Evolutionary conservation across 2,329 filamentous ascomycete species (phyloP).

Genomic region (Chrysosporium queenslandicum): DNA sequence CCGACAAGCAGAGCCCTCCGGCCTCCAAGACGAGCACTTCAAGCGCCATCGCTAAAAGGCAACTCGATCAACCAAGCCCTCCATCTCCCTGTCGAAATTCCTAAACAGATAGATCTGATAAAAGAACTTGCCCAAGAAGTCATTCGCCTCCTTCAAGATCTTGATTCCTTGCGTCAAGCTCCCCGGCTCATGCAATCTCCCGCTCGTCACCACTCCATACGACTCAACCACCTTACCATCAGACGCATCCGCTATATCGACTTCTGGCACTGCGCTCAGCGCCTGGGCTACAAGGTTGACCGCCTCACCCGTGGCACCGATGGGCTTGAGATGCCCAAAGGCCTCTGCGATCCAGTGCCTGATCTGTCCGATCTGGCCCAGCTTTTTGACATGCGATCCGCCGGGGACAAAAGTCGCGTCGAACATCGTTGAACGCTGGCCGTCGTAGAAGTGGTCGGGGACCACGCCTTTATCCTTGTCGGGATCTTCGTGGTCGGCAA

Average conservation of each 20-base stretch:
- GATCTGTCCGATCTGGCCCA: constrained; percentile 60
- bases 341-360: constrained; percentile 70
- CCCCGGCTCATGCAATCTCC: constrained; percentile 42
- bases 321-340: constrained; percentile 70
- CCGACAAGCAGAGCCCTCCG: no score
- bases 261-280: constrained; percentile 35
- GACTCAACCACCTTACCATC: constrained; percentile 50
- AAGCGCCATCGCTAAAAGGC: constrained; percentile 56
- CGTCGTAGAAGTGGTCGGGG: constrained; percentile 70
- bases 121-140: constrained; percentile 62
- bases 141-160: constrained; percentile 56
- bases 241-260: constrained; percentile 41
- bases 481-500: constrained; percentile 47
- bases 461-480: constrained; percentile 32
- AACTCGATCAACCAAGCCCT: constrained; percentile 56
- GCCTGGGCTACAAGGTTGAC: constrained; percentile 51
- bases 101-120: constrained; percentile 61
- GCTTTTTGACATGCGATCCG: constrained; percentile 44
- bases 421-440: constrained; percentile 64
- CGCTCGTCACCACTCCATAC: constrained; percentile 67
- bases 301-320: constrained; percentile 64
- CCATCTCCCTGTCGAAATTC: constrained; percentile 63
- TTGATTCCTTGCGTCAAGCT: constrained; percentile 52
- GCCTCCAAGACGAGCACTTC: no score
- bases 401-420: constrained; percentile 69